Base-by-base conservation (phyloP, 1,139 yeast species). In the Zygosaccharomyces sapae region DNA sequence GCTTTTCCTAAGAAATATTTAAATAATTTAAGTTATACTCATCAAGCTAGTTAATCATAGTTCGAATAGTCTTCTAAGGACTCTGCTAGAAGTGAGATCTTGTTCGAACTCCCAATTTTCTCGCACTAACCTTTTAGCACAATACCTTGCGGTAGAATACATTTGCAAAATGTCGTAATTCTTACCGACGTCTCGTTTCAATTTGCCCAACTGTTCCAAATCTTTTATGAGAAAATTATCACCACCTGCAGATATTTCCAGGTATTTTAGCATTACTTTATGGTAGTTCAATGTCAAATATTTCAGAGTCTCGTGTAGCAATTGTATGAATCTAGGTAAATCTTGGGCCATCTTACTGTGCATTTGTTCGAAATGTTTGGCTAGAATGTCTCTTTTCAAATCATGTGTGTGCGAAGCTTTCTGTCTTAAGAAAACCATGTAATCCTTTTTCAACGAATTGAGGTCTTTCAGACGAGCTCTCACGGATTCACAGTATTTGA, bases 101-200 rank as follows among this genome's bases (percentile, higher is more conserved):
- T 48, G 51, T 1, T 38, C 38, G 24, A 48, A 48, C 12, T 41
- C 22, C 59, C 67, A 62, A 36, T 64, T 47, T 18, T 66, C 66
- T 45, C 67, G 55, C 25, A 70, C 52, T 2, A 64, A 59, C 33
- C 56, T 53, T 41, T 58, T 66, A 2, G 64, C 63, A 37, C 50
- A 54, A 33, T 57, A 61, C 33, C 65, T 57, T 5, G 68, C 54
- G 1, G 54, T 44, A 0, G 67, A 59, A 44, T 59, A 67, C 31
- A 57, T 42, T 48, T 68, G 70, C 34, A 69, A 52, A 10, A 69
- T 63, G 48, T 69, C 72, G 47, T 66, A 63, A 46, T 68, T 62
- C 43, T 62, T 65, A 19, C 70, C 67, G 2, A 54, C 46, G 2
- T 49, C 55, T 9, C 13, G 55, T 52, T 8, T 54, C 51, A 1